Evolutionary conservation across 2,329 filamentous ascomycete genomes (phyloP).

Genomic region (Keithomyces neogunnii): DNA sequence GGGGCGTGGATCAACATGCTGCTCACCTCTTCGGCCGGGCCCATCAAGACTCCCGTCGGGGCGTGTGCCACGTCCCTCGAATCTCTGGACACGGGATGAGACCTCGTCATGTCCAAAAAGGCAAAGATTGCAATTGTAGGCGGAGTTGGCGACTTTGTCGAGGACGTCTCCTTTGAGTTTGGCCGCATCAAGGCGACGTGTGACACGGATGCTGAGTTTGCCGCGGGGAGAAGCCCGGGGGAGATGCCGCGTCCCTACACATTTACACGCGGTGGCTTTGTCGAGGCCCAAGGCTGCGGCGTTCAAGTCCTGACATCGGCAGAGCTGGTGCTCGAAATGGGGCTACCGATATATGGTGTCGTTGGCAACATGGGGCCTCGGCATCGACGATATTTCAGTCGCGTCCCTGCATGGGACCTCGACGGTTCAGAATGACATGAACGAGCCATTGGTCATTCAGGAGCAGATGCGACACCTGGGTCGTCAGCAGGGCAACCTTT

Average conservation of each 20-base stretch:
- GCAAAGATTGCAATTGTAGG: constrained; percentile 87
- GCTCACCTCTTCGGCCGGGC: constrained; percentile 81
- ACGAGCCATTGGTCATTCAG: constrained; percentile 88
- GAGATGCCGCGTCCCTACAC: constrained; percentile 94
- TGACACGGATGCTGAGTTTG: constrained; percentile 85
- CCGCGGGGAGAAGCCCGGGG: constrained; percentile 76
- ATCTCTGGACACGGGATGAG: constrained; percentile 87
- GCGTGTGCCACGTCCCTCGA: constrained; percentile 91
- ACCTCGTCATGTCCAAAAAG: constrained; percentile 94
- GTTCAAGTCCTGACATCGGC: constrained; percentile 93
- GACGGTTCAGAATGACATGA: constrained; percentile 93
- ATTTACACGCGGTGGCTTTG: constrained; percentile 69
- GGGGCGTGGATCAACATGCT: constrained; percentile 95
- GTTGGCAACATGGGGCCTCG: constrained; percentile 92
- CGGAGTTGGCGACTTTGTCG: constrained; percentile 93
- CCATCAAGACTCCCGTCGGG: constrained; percentile 91
- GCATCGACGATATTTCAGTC: constrained; percentile 81
- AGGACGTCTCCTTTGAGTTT: constrained; percentile 93
- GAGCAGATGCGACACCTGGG: constrained; percentile 85
- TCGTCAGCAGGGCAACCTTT: constrained; percentile 81
- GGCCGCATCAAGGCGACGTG: constrained; percentile 97
- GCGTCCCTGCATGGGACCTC: constrained; percentile 94
- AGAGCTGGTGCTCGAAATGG: constrained; percentile 86
- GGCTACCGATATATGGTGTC: constrained; percentile 86
- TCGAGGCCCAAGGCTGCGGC: constrained; percentile 94